These are phyloP conservation scores for Copromyces sp. DNA, from an alignment of 495 filamentous ascomycete species.

Conservation along the genomic window DNA sequence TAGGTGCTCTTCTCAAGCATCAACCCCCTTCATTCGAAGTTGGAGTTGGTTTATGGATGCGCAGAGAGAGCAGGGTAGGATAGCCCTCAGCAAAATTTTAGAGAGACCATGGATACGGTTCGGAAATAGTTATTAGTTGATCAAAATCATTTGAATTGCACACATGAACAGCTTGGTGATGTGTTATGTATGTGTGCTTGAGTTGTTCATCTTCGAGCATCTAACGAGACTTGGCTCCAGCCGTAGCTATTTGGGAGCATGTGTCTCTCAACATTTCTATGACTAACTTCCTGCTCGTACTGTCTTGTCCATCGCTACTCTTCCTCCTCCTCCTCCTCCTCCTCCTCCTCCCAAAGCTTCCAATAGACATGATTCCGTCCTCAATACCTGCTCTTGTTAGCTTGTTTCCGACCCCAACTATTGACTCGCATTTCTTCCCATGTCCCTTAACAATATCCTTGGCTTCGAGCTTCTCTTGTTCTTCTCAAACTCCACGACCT, in stretches of 20 bases:
- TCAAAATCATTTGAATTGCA: neutral
- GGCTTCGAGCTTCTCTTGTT: neutral
- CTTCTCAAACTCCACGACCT: neutral
- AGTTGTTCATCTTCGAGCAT: neutral
- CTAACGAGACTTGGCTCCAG: neutral
- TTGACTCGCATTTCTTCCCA: neutral
- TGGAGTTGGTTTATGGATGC: neutral
- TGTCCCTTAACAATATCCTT: neutral
- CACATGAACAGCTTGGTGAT: neutral
- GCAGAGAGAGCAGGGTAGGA: neutral
- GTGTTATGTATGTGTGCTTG: neutral
- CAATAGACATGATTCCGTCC: too few relatives aligned
- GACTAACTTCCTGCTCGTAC: neutral
- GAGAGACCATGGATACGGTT: neutral
- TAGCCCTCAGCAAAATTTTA: neutral
- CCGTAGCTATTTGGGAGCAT: neutral
- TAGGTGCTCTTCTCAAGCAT: neutral
- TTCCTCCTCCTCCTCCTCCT: neutral
- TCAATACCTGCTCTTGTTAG: neutral
- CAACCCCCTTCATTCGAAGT: neutral
- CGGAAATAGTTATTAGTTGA: neutral
- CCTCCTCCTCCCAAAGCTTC: neutral
- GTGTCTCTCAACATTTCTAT: neutral
- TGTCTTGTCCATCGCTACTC: neutral
- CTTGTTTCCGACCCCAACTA: too few relatives aligned